Evolutionary conservation across 1,284 basidiomycete genomes (phyloP).

Genomic region (Puccinia triticina): DNA sequence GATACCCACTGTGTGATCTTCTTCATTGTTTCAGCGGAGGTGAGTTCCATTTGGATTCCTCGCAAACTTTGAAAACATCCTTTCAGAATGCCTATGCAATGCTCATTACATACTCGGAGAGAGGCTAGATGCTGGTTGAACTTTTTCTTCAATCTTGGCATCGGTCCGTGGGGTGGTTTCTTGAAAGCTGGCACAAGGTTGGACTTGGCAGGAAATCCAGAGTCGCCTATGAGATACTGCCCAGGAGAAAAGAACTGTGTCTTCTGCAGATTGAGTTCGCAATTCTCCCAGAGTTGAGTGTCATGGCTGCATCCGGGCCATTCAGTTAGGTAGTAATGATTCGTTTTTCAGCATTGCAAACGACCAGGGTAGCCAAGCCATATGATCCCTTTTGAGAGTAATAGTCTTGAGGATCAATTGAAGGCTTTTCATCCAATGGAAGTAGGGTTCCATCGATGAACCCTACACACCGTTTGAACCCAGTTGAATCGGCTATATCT

Average conservation of each 20-base stretch:
- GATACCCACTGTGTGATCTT: conserved; percentile 11
- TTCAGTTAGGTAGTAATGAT: conserved; percentile 4
- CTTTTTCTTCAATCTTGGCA: not conserved
- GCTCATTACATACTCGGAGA: conserved; percentile 10
- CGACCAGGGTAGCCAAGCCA: not conserved
- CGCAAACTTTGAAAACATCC: not conserved
- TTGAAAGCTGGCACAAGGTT: conserved; percentile 17
- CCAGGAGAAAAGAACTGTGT: too few relatives aligned
- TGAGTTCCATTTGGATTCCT: not conserved
- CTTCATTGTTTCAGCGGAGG: not conserved
- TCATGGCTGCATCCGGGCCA: conserved; percentile 12
- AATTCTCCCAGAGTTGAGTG: too few relatives aligned
- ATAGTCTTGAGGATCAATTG: too few relatives aligned
- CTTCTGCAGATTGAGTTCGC: too few relatives aligned
- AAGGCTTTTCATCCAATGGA: conserved; percentile 17
- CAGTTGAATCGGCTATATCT: not conserved
- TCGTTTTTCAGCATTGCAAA: conserved; percentile 7
- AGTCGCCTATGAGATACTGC: too few relatives aligned
- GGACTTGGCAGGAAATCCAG: not conserved
- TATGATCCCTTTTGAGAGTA: not conserved
- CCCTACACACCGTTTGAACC: conserved; percentile 15
- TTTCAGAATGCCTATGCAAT: conserved; percentile 36
- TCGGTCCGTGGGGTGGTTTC: not conserved
- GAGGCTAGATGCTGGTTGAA: conserved; percentile 1
- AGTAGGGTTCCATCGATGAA: conserved; percentile 26